phyloP scores from a whole-genome alignment of 2,329 filamentous ascomycete genomes.

The Alternaria tenuissima region DNA sequence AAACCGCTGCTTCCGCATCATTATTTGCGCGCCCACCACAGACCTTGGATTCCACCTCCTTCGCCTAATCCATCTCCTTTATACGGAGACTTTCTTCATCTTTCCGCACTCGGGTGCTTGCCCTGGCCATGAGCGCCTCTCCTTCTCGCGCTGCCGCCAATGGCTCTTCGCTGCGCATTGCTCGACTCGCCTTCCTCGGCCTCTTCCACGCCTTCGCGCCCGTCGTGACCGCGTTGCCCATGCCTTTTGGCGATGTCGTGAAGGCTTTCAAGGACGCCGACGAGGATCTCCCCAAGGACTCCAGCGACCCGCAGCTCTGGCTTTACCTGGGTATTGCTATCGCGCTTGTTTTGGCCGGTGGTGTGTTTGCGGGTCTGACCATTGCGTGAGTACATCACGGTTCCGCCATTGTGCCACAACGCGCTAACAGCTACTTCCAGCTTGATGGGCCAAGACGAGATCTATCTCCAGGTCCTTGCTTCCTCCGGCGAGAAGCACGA shows the following conservation, averaged over 20 bases:
- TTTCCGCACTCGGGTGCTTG: constrained; percentile 24
- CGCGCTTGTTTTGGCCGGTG: constrained; percentile 83
- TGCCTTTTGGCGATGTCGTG: constrained; percentile 35
- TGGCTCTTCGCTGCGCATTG: constrained; percentile 38
- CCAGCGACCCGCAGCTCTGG: constrained; percentile 74
- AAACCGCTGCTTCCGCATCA: constrained; percentile 16
- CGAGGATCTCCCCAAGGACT: constrained; percentile 44
- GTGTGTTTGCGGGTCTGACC: constrained; percentile 93
- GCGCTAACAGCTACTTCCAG: constrained; percentile 47
- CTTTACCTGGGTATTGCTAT: constrained; percentile 81
- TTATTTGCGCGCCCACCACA: constrained; percentile 19
- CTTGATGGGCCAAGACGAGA: constrained; percentile 83
- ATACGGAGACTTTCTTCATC: constrained; percentile 19
- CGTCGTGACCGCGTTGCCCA: constrained; percentile 45
- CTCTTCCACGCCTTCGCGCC: constrained; percentile 45
- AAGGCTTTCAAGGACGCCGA: constrained; percentile 27
- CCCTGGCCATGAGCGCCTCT: constrained; percentile 40
- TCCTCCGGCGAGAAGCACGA: constrained; percentile 86
- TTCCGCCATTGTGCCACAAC: constrained; percentile 9
- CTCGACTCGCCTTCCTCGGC: constrained; percentile 39
- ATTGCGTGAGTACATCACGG: constrained; percentile 69
- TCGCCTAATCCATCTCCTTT: constrained; percentile 9
- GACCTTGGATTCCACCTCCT: background rate
- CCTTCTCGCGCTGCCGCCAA: constrained; percentile 34
- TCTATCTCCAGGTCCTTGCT: constrained; percentile 94